A percentile compares a stretch with the other conserved stretches of the same genome.
Evolutionary conservation across 2,329 filamentous ascomycete genomes (phyloP).

Genomic region (Colletotrichum sp.): DNA sequence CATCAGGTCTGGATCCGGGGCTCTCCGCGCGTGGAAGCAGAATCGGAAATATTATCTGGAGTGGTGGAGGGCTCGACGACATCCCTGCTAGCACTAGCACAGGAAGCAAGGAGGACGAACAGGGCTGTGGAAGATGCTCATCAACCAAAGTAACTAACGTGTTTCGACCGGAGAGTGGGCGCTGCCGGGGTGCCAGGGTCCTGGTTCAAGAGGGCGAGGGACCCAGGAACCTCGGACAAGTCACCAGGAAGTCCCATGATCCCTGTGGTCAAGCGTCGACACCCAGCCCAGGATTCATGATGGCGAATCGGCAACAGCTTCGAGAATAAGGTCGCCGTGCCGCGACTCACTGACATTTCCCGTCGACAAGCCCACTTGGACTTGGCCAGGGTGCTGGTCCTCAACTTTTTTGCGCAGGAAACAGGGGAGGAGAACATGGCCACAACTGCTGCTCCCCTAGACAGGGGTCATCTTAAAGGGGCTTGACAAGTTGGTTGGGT

Average conservation of each 20-base stretch:
- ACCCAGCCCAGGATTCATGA: conserved; percentile 8
- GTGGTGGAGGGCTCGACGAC: conserved; percentile 31
- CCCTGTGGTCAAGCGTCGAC: conserved; percentile 17
- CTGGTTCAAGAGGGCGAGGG: conserved; percentile 11
- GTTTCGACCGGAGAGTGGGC: conserved; percentile 44
- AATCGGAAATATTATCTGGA: conserved; percentile 56
- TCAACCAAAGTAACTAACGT: conserved; percentile 46
- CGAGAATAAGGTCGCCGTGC: conserved; percentile 22
- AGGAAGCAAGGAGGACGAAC: conserved; percentile 39
- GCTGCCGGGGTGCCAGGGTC: conserved; percentile 25
- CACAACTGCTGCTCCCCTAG: not conserved
- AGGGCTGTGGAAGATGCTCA: conserved; percentile 38
- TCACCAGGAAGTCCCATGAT: conserved; percentile 19
- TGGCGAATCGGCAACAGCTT: conserved; percentile 23
- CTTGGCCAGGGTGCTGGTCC: conserved; percentile 4
- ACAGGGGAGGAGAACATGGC: not conserved
- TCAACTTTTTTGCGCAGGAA: conserved; percentile 6
- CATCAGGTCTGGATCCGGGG: conserved; percentile 37
- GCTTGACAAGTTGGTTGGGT: not conserved
- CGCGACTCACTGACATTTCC: conserved; percentile 32
- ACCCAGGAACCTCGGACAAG: conserved; percentile 22
- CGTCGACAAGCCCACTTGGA: conserved; percentile 29
- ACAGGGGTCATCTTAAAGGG: not conserved
- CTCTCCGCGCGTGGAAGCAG: conserved; percentile 48
- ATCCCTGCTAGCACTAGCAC: conserved; percentile 33